Evolutionary conservation across 345 rosid genomes (phyloP).

Genomic region (Microthlaspi erraticum): DNA sequence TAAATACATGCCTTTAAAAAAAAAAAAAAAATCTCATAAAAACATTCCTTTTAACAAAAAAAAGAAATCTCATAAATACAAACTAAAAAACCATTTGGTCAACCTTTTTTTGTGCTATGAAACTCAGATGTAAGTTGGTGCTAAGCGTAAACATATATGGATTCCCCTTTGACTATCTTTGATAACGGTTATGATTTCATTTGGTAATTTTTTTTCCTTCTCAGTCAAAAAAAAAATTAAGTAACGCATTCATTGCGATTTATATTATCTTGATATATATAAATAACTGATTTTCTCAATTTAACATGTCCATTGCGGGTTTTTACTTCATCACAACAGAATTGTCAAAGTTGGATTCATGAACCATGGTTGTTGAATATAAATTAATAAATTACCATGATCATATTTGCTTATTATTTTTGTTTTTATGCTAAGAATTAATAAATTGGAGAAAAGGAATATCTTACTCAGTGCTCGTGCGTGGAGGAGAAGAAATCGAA

Average conservation of each 20-base stretch:
- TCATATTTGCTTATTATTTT: too few species aligned
- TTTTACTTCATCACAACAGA: not conserved
- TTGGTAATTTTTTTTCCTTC: not conserved
- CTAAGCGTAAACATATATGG: not conserved
- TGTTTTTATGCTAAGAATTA: too few species aligned
- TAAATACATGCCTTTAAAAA: too few species aligned
- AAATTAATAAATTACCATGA: not conserved
- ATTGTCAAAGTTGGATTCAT: not conserved
- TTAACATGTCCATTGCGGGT: not conserved
- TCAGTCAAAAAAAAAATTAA: not conserved
- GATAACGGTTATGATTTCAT: not conserved
- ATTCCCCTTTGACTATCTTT: slow-evolving; percentile 18
- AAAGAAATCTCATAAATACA: too few species aligned
- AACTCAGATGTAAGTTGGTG: not conserved
- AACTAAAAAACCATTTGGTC: slow-evolving; percentile 1
- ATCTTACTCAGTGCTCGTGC: too few species aligned
- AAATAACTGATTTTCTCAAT: not conserved
- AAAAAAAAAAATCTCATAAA: too few species aligned
- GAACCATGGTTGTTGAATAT: not conserved
- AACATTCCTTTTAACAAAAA: too few species aligned
- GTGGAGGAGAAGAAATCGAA: too few species aligned
- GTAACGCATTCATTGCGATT: not conserved
- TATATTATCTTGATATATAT: not conserved
- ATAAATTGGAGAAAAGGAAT: too few species aligned
- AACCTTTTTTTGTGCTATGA: not conserved